Conservation (phyloP, 2,329 filamentous ascomycete genomes). For the Cadophora gregata region DNA sequence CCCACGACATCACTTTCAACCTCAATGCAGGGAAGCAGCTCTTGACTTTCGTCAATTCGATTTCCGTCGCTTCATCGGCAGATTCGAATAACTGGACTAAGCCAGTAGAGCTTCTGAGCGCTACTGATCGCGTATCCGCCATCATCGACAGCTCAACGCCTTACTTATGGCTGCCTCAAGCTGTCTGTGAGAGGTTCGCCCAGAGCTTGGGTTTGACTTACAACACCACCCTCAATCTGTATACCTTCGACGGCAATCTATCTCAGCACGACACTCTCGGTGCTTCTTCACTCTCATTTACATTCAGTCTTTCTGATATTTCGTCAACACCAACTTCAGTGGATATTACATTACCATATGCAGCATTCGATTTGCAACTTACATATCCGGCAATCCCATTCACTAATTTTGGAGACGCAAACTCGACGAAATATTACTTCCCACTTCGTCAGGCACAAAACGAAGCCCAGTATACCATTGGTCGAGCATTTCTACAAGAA, state of each 20-base stretch:
- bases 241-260: slow-evolving; percentile 63
- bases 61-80: slow-evolving; percentile 35
- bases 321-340: slow-evolving; percentile 51
- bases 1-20: slow-evolving; percentile 65
- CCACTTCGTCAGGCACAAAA: slow-evolving; percentile 41
- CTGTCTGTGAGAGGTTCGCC: slow-evolving; percentile 69
- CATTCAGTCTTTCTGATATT: slow-evolving; percentile 60
- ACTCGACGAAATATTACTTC: slow-evolving; percentile 48
- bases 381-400: slow-evolving; percentile 43
- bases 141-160: slow-evolving; percentile 68
- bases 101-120: slow-evolving; percentile 32
- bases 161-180: slow-evolving; percentile 66
- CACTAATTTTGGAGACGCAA: slow-evolving; percentile 53
- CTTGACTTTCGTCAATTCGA: slow-evolving; percentile 35
- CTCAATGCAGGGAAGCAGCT: slow-evolving; percentile 58
- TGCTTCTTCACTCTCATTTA: slow-evolving; percentile 56
- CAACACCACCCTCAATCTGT: slow-evolving; percentile 67
- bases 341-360: slow-evolving; percentile 45
- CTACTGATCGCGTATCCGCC: slow-evolving; percentile 37
- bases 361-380: slow-evolving; percentile 43
- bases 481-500: slow-evolving; percentile 46
- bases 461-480: slow-evolving; percentile 44
- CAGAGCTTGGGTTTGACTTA: slow-evolving; percentile 67
- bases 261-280: slow-evolving; percentile 56
- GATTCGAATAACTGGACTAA: slow-evolving; percentile 62